Percentiles rank a stretch among this genome's conserved stretches.
Evolutionary conservation across 371 early-diverging fungal species (phyloP).

Genomic region (Catenaria anguillulae): DNA sequence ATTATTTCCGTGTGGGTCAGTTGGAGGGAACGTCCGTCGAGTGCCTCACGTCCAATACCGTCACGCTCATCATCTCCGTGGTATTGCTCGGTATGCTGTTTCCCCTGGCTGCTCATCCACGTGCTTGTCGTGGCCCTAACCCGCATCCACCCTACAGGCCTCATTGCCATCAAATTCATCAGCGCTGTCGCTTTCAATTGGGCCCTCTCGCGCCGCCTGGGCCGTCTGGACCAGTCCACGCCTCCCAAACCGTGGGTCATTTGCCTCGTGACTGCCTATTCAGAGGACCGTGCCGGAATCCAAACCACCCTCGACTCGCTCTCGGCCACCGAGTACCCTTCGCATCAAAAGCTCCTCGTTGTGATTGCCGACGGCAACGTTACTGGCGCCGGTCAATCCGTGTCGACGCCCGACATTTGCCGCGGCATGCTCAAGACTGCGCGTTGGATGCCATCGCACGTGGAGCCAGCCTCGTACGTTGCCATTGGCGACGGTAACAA

Average conservation of each 20-base stretch:
- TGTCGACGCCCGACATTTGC: constrained; percentile 59
- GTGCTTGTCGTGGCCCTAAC: too few species aligned
- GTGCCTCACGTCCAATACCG: neutral
- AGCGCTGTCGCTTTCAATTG: constrained; percentile 72
- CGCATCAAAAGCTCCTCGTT: constrained; percentile 29
- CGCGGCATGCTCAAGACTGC: constrained; percentile 35
- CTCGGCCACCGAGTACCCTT: constrained; percentile 19
- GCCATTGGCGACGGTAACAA: constrained; percentile 42
- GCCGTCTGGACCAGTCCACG: neutral
- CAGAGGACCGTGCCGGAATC: constrained; percentile 27
- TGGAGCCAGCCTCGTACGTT: constrained; percentile 23
- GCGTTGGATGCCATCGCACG: neutral
- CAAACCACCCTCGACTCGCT: constrained; percentile 28
- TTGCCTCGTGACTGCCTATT: constrained; percentile 26
- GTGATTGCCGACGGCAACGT: constrained; percentile 33
- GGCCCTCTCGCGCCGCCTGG: constrained; percentile 50
- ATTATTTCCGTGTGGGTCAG: neutral
- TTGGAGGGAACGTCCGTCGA: neutral
- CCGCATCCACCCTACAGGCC: too few species aligned
- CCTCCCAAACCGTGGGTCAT: constrained; percentile 10
- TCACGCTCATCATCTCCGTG: constrained; percentile 29
- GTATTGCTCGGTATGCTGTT: constrained; percentile 63
- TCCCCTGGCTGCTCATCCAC: too few species aligned
- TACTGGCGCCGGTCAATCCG: constrained; percentile 37
- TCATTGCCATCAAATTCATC: constrained; percentile 61